phyloP scores from a whole-genome alignment of 1,284 basidiomycete species.

The Trametes versicolor region DNA sequence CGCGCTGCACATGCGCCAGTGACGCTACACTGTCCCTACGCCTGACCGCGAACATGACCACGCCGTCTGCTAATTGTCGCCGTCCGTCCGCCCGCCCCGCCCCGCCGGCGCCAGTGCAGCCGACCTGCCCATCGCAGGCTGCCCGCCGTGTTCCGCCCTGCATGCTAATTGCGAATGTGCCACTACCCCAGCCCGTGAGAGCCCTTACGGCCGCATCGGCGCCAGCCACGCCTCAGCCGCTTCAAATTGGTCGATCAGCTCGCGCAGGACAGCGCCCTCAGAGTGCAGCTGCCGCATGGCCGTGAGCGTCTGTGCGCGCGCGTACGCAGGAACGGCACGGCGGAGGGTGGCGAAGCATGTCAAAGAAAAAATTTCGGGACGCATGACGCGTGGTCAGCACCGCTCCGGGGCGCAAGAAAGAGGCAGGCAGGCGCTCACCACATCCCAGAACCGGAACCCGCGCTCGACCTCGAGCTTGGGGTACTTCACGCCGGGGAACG shows the following conservation, averaged over 20 bases:
- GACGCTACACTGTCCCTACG: constrained; percentile 2
- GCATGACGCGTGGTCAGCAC: constrained; percentile 18
- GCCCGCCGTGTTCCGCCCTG: constrained; percentile 18
- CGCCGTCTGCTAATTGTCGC: background rate
- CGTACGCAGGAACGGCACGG: too few species aligned
- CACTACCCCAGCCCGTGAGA: constrained; percentile 29
- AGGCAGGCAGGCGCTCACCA: constrained; percentile 68
- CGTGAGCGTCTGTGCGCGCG: constrained; percentile 73
- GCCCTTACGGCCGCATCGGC: constrained; percentile 84
- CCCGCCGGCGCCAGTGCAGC: constrained; percentile 1
- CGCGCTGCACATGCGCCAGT: background rate
- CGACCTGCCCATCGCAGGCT: constrained; percentile 16
- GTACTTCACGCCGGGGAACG: constrained; percentile 91
- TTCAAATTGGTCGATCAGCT: constrained; percentile 95
- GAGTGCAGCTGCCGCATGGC: constrained; percentile 90
- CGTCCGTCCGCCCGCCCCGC: background rate
- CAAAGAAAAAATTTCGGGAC: background rate
- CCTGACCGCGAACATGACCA: constrained; percentile 1
- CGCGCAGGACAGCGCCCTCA: constrained; percentile 80
- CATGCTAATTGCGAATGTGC: constrained; percentile 27
- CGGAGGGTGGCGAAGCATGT: too few species aligned
- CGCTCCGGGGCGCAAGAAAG: constrained; percentile 10
- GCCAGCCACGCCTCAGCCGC: constrained; percentile 92
- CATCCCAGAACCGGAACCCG: constrained; percentile 98
- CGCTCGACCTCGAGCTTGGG: constrained; percentile 92